These are phyloP conservation scores for Exobasidium rhododendri DNA, from an alignment of 1,284 basidiomycete genomes.

Conservation along the genomic window DNA sequence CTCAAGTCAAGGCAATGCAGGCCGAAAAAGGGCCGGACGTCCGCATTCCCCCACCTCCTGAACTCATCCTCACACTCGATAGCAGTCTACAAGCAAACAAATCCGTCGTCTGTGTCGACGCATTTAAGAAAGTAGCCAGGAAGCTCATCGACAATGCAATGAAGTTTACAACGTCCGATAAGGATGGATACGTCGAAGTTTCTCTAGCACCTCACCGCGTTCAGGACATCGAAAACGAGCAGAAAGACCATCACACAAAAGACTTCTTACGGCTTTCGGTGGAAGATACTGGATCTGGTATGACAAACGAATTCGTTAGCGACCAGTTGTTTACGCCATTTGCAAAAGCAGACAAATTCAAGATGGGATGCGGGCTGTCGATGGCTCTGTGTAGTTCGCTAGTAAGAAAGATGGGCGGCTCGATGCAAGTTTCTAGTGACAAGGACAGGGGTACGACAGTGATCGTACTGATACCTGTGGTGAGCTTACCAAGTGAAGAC, in stretches of 20 bases:
- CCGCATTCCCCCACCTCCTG: conserved; percentile 34
- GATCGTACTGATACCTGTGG: conserved; percentile 28
- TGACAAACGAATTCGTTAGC: conserved; percentile 34
- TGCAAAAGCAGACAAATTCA: conserved; percentile 29
- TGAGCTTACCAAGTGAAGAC: conserved; percentile 17
- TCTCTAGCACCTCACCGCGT: conserved; percentile 23
- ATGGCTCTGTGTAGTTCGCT: conserved; percentile 28
- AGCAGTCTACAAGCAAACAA: conserved; percentile 31
- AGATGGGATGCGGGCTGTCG: conserved; percentile 27
- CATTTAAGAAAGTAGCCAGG: conserved; percentile 24
- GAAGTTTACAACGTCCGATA: conserved; percentile 24
- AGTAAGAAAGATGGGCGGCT: conserved; percentile 29
- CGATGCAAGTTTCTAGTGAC: conserved; percentile 36
- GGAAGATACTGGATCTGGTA: conserved; percentile 36
- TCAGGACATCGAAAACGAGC: conserved; percentile 11
- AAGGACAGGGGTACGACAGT: conserved; percentile 34
- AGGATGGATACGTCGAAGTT: conserved; percentile 33
- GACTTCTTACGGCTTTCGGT: conserved; percentile 21
- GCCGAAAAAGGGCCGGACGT: conserved; percentile 29
- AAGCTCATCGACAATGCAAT: conserved; percentile 40
- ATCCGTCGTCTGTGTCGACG: conserved; percentile 21
- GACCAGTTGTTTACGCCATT: conserved; percentile 35
- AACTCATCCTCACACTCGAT: conserved; percentile 32
- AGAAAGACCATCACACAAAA: not conserved
- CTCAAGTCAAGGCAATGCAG: conserved; percentile 28